Conservation (phyloP, 2,329 filamentous ascomycete species). For the Achaetomium macrosporum region DNA sequence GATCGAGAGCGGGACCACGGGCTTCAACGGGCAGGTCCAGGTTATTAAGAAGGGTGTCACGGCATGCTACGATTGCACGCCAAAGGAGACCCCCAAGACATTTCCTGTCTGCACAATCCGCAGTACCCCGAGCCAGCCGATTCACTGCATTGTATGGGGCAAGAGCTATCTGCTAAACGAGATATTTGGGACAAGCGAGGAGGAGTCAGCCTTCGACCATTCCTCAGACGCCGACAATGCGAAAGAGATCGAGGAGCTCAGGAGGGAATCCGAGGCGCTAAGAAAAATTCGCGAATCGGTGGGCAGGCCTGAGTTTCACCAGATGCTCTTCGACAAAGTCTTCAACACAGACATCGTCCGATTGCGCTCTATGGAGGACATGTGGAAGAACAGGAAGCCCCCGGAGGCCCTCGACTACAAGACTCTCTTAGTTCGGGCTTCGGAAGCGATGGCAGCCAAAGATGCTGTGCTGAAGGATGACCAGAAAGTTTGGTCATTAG, state of each 20-base stretch:
- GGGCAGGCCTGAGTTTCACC: conserved; percentile 69
- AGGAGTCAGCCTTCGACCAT: conserved; percentile 74
- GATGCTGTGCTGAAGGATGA: conserved; percentile 57
- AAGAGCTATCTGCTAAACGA: conserved; percentile 96
- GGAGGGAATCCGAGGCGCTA: conserved; percentile 74
- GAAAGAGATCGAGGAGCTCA: conserved; percentile 81
- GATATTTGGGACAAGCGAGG: conserved; percentile 87
- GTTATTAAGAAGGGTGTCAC: conserved; percentile 89
- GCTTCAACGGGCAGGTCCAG: conserved; percentile 96
- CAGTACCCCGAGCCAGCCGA: conserved; percentile 91
- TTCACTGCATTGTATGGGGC: conserved; percentile 98
- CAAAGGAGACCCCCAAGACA: conserved; percentile 83
- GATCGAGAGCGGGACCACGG: conserved; percentile 94
- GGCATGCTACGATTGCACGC: conserved; percentile 92
- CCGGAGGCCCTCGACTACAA: conserved; percentile 71
- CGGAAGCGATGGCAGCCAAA: conserved; percentile 41
- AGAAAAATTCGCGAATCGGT: conserved; percentile 77
- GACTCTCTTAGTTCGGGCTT: conserved; percentile 48
- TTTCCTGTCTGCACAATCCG: conserved; percentile 97
- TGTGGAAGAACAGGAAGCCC: conserved; percentile 82
- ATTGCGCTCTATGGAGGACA: conserved; percentile 80
- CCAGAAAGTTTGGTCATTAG: conserved; percentile 72
- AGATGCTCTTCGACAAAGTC: conserved; percentile 86
- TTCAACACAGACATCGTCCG: conserved; percentile 80
- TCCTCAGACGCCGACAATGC: conserved; percentile 76